Base-by-base conservation (phyloP, 169 alveolate genomes). In the Pseudocohnilembus persalinus region DNA sequence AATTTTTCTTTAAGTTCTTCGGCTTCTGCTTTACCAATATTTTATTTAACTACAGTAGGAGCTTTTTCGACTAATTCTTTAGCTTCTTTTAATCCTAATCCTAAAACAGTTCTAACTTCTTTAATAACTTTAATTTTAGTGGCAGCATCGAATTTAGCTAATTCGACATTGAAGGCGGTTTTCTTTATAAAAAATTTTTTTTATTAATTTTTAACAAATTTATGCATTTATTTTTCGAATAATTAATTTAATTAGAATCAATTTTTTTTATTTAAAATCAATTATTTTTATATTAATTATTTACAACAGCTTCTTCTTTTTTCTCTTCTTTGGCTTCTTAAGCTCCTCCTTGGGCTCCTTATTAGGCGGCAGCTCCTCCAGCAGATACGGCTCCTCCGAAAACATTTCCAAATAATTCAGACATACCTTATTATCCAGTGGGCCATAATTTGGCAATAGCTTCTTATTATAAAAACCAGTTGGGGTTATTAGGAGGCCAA, bases 401-500 rank as follows among this genome's bases (percentile, higher is more conserved):
- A 35, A 92, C 76, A 29, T 77, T 77, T n/a, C 89, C 83, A 87
- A 92, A 81, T 63, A 89, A 34, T 72, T 93, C 24, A 28, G 90
- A 78, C 30, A 86, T 29, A 80, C 90, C 90, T 49, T 80, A 68
- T 86, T 86, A 80, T 74, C 90, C 90, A 63, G 83, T 68, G 80
- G 90, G 95, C 84, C 95, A 92, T 73, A 92, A 76, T 81, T 89
- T 85, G 1, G 95, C 93, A 77, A 89, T 86, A 65, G 84, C 77
- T 65, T 92, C 95, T 81, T 92, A 85, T 83, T 92, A 83, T 32
- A 83, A 87, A 82, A 92, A 89, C 95, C 95, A 92, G 88, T 89
- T 83, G 49, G 95, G 95, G 88, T 92, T 88, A 68, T 91, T 92
- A 65, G 92, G 90, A 31, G 93, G 93, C 93, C 93, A 92, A 11